Percentiles rank a stretch among this genome's conserved stretches.
Conservation (phyloP, 2,329 filamentous ascomycete species). For the Metarhizium sp. region DNA sequence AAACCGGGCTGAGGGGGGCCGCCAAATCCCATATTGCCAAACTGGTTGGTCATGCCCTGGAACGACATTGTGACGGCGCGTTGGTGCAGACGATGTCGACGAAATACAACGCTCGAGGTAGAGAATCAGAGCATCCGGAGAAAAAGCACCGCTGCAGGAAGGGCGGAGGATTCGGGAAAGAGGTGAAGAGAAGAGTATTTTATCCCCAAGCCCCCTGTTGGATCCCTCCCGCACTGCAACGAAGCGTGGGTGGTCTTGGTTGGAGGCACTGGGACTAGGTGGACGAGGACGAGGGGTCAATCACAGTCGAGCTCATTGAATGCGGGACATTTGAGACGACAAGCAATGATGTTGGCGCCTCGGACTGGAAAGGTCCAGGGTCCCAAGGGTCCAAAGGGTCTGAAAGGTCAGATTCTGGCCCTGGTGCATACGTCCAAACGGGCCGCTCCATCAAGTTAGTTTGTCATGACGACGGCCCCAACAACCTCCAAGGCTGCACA, state of each 20-base stretch:
- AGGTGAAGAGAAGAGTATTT: background rate
- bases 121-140: background rate
- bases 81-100: background rate
- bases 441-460: background rate
- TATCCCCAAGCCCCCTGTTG: background rate
- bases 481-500: background rate
- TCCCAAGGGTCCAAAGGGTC: background rate
- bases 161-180: background rate
- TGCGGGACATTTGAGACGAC: background rate
- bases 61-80: constrained; percentile 1
- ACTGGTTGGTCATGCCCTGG: constrained; percentile 2
- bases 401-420: background rate
- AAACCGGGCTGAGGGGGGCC: constrained; percentile 3
- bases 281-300: background rate
- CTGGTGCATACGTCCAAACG: background rate
- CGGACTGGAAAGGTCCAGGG: background rate
- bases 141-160: background rate
- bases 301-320: background rate
- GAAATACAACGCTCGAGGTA: background rate
- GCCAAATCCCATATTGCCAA: constrained; percentile 2
- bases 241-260: background rate
- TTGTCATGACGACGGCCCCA: no score
- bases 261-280: background rate
- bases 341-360: background rate
- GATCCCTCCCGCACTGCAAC: background rate